Conservation (phyloP, 495 filamentous ascomycete species). For the Trichoderma gamsii region DNA sequence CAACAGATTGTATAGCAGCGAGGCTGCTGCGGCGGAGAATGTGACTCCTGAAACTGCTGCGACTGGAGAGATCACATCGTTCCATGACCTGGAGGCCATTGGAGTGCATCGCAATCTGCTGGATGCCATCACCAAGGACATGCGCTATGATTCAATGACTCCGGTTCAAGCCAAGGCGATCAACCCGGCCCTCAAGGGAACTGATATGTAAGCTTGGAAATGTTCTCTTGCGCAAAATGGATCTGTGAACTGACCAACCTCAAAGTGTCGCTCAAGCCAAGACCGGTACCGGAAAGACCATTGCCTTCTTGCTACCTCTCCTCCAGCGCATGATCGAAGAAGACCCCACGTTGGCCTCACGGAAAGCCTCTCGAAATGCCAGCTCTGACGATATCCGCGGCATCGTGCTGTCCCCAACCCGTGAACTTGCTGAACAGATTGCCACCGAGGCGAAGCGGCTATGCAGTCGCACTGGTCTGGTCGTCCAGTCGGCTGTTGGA, state of each 20-base stretch:
- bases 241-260: slow-evolving; percentile 19
- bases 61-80: slow-evolving; percentile 50
- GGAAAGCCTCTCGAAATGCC: slow-evolving; percentile 25
- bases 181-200: slow-evolving; percentile 64
- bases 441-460: slow-evolving; percentile 72
- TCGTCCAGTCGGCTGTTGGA: slow-evolving; percentile 83
- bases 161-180: slow-evolving; percentile 86
- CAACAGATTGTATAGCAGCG: slow-evolving; percentile 35
- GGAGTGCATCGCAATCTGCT: slow-evolving; percentile 62
- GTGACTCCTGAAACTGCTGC: slow-evolving; percentile 19
- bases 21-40: slow-evolving; percentile 24
- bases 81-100: slow-evolving; percentile 58
- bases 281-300: slow-evolving; percentile 83
- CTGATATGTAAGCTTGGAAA: slow-evolving; percentile 63
- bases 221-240: slow-evolving; percentile 17
- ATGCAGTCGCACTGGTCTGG: slow-evolving; percentile 56
- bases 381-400: slow-evolving; percentile 68
- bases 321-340: slow-evolving; percentile 63
- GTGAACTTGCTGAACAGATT: slow-evolving; percentile 94
- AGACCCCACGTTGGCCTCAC: slow-evolving; percentile 45
- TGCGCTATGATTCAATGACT: slow-evolving; percentile 82
- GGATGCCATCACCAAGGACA: slow-evolving; percentile 59
- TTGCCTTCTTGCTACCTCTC: slow-evolving; percentile 74
- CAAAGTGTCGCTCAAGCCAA: slow-evolving; percentile 78
- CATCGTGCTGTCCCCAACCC: slow-evolving; percentile 88